phyloP scores from a whole-genome alignment of 2,329 filamentous ascomycete species.

The Talaromyces sp. region DNA sequence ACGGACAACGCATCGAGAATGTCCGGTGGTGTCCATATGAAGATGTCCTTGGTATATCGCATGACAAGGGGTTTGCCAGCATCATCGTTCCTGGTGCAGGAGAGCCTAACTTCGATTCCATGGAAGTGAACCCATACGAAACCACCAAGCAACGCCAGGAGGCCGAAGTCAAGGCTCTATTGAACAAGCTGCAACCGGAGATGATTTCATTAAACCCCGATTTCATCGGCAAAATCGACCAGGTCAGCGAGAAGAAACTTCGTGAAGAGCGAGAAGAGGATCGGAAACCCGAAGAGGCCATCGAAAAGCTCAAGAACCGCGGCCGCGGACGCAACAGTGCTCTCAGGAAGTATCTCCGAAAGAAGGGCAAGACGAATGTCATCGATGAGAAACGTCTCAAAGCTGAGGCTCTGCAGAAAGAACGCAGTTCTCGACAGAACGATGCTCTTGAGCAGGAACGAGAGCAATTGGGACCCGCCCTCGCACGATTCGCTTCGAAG shows the following conservation, averaged over 20 bases:
- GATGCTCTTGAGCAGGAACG: constrained; percentile 62
- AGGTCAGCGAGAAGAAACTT: constrained; percentile 71
- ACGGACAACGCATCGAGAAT: constrained; percentile 73
- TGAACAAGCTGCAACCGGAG: constrained; percentile 92
- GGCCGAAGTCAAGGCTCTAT: constrained; percentile 76
- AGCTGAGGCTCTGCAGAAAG: constrained; percentile 74
- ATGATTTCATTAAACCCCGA: constrained; percentile 96
- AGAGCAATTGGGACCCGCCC: constrained; percentile 75
- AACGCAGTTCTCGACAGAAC: constrained; percentile 62
- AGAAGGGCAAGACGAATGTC: constrained; percentile 88
- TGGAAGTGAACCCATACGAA: constrained; percentile 94
- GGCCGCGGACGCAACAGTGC: constrained; percentile 86
- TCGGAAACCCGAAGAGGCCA: constrained; percentile 55
- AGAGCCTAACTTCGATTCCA: constrained; percentile 90
- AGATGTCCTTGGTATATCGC: constrained; percentile 80
- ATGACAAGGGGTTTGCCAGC: constrained; percentile 81
- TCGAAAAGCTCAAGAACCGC: constrained; percentile 63
- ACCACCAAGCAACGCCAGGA: constrained; percentile 89
- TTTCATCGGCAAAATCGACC: constrained; percentile 82
- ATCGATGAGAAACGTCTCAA: constrained; percentile 91
- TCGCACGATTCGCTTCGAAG: constrained; percentile 72
- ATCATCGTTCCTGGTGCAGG: constrained; percentile 91
- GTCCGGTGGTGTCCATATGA: constrained; percentile 93
- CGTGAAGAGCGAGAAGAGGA: constrained; percentile 77
- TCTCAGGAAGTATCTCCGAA: constrained; percentile 79